phyloP scores from a whole-genome alignment of 345 rosid species.

The Eucalyptus curtisii region DNA sequence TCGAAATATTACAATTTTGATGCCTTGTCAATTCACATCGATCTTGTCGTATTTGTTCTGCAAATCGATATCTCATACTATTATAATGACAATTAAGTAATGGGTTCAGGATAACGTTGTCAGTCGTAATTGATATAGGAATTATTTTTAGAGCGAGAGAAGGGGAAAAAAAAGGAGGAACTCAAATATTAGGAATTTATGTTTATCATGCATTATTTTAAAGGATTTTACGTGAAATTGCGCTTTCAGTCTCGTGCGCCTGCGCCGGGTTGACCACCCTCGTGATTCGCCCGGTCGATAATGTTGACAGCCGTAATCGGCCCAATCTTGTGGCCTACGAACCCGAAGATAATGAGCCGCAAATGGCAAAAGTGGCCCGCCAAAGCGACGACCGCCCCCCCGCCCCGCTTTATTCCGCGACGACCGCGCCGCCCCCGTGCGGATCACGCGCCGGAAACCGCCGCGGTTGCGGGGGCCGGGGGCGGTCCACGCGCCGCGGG shows the following conservation, averaged over 20 bases:
- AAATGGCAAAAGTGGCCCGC: background rate
- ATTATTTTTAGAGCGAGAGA: background rate
- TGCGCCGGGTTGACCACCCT: background rate
- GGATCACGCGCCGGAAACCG: background rate
- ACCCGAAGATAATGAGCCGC: background rate
- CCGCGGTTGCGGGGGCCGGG: background rate
- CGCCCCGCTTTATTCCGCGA: background rate
- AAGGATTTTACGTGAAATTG: background rate
- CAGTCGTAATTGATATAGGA: no score
- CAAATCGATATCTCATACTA: no score
- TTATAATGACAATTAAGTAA: accelerated
- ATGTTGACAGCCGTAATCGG: background rate
- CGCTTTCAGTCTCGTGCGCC: background rate
- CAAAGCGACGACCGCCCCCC: background rate
- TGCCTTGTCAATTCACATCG: no score
- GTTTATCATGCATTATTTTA: background rate
- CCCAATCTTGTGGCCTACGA: background rate
- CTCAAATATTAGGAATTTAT: background rate
- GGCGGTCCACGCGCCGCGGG: background rate
- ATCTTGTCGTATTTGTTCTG: no score
- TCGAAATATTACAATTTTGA: background rate
- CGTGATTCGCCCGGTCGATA: background rate
- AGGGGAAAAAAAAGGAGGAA: no score
- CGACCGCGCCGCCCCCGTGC: background rate
- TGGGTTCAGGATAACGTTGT: accelerated